Percentiles rank a stretch among this genome's conserved stretches.
Evolutionary conservation across 768 basidiomycete genomes (phyloP).

Genomic region (Amyloporia xantha): DNA sequence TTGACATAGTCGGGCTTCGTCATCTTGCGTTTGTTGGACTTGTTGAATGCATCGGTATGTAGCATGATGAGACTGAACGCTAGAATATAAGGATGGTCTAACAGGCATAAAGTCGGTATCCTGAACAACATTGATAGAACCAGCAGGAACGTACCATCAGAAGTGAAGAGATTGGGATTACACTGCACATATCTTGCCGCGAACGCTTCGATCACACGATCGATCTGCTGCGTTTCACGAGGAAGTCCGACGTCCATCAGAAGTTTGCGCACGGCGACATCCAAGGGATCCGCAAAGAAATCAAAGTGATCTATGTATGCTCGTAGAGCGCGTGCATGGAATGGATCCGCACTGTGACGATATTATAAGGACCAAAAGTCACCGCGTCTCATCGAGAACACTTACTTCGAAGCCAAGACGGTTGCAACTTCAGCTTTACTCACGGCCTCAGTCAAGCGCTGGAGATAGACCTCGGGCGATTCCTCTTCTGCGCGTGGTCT

Average conservation of each 20-base stretch:
- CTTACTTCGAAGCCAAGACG: constrained; percentile 76
- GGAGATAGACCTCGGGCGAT: constrained; percentile 62
- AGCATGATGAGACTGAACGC: constrained; percentile 99
- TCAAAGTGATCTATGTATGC: constrained; percentile 72
- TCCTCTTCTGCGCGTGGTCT: constrained; percentile 53
- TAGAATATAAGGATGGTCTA: constrained; percentile 92
- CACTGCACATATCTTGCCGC: constrained; percentile 77
- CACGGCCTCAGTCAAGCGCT: constrained; percentile 54
- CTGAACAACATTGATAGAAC: not conserved
- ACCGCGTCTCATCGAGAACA: constrained; percentile 1
- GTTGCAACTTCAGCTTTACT: constrained; percentile 75
- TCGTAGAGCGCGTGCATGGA: constrained; percentile 62
- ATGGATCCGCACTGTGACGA: constrained; percentile 54
- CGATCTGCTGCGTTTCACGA: constrained; percentile 96
- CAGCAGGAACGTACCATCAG: constrained; percentile 52
- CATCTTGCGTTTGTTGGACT: constrained; percentile 97
- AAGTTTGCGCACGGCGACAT: constrained; percentile 83
- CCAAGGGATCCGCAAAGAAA: constrained; percentile 76
- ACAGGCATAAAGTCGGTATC: not conserved
- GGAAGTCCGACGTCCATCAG: constrained; percentile 91
- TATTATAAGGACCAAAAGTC: not conserved
- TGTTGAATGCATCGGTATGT: constrained; percentile 97
- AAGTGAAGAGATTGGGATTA: constrained; percentile 74
- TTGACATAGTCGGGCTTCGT: constrained; percentile 88
- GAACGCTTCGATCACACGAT: constrained; percentile 95